Evolutionary conservation across 192 early-diverging fungal genomes (phyloP).

Genomic region (Neocallimastix lanati): DNA sequence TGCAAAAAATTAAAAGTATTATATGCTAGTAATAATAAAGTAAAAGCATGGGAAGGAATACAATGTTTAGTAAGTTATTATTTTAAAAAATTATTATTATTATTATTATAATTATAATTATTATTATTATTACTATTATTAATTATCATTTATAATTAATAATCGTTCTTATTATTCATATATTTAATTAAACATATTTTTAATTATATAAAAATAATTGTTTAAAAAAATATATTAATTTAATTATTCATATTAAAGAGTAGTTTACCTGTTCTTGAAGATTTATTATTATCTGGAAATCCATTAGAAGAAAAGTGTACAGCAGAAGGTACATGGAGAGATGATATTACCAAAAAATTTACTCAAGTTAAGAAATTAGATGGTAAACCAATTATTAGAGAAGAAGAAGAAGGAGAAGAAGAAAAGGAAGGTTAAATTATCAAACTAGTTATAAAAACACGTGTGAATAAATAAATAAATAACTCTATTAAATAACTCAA

Average conservation of each 20-base stretch:
- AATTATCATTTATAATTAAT: too few species aligned
- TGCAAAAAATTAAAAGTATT: conserved; percentile 40
- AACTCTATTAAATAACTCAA: too few species aligned
- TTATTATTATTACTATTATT: too few species aligned
- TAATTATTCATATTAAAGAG: background rate
- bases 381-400: conserved; percentile 26
- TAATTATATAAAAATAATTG: too few species aligned
- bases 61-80: conserved; percentile 10
- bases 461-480: too few species aligned
- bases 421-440: too few species aligned
- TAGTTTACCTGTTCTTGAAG: conserved; percentile 19
- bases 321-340: conserved; percentile 28
- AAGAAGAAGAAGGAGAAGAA: conserved; percentile 10
- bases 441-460: too few species aligned
- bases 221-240: too few species aligned
- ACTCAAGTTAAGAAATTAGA: conserved; percentile 25
- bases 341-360: conserved; percentile 29
- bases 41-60: conserved; percentile 30
- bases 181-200: too few species aligned
- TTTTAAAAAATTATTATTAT: too few species aligned
- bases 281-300: conserved; percentile 24
- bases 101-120: too few species aligned
- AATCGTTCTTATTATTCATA: too few species aligned
- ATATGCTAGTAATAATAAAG: conserved; percentile 35
- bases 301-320: conserved; percentile 35